Evolutionary conservation across 192 early-diverging fungal genomes (phyloP), one percentile per base, ranked within the genome.

Genomic region (Kappamyces sp.): DNA sequence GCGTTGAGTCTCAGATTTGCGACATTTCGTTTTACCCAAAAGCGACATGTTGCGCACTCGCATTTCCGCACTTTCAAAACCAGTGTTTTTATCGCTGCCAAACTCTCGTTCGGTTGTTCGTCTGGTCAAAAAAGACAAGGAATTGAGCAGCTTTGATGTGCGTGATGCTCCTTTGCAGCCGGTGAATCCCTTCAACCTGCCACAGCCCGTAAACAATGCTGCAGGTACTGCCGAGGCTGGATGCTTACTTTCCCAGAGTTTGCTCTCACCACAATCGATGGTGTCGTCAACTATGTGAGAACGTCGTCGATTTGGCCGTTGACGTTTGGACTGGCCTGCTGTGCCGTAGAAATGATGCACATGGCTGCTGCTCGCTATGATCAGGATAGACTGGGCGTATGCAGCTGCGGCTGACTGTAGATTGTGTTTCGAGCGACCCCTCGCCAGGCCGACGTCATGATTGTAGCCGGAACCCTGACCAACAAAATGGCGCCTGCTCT

Each of bases 401-500:
- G 23, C 23, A 23, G 23, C 23, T 23, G 23, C 23, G 23, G 23
- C 23, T 23, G 23, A 23, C 23, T 23, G 23, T 23, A 23, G 23
- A 92, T 97, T 74, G 90, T 97, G 31, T 97, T 94, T 74, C 87
- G 94, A 70, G 94, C 94, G 37, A 90, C 91, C 13, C 94, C 94
- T 33, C 86, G 94, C 71, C 94, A 98, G 75, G 87, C 92, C 33
- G 94, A 98, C 80, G 91, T 95, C 42, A 98, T 98, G 94, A 98
- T 98, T 76, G 94, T 98, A 41, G 94, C 94, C 6, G 94, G 94
- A 43, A 98, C 94, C 23, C 76, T 98, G 70, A 95, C 93, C 55
- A 98, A 98, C 85, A 98, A 98, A 73, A 98, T 98, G 94, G 94
- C 94, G 2, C 90, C 93, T 40, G 90, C 86, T 9, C 67, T 85